Conservation (phyloP, 139 green algal species). For the Pycnococcus provasolii region DNA sequence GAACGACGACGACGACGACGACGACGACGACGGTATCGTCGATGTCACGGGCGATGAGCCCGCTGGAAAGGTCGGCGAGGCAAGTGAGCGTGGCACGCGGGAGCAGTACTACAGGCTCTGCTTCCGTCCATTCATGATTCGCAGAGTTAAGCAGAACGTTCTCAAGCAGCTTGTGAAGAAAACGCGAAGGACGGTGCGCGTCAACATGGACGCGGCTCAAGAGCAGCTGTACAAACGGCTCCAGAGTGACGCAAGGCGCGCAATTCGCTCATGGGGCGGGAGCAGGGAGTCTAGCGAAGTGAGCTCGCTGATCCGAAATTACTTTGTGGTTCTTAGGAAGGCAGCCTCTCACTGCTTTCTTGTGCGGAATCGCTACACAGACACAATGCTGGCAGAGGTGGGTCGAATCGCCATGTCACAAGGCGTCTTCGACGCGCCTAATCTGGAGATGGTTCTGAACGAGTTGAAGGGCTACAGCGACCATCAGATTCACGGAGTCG, state of each 20-base stretch:
- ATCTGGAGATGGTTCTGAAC: constrained; percentile 39
- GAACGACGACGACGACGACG: too few relatives aligned
- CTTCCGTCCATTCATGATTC: constrained; percentile 86
- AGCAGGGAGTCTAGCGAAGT: too few relatives aligned
- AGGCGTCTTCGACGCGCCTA: constrained; percentile 2
- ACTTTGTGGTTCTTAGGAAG: constrained; percentile 84
- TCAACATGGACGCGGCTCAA: constrained; percentile 23
- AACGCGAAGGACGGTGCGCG: constrained; percentile 37
- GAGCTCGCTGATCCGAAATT: too few relatives aligned
- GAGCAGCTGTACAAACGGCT: constrained; percentile 11
- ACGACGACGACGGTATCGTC: too few relatives aligned
- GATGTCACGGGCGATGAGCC: too few relatives aligned
- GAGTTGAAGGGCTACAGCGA: constrained; percentile 35
- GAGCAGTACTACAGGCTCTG: constrained; percentile 79
- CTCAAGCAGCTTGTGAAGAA: constrained; percentile 68
- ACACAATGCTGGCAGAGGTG: constrained; percentile 51
- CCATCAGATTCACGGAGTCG: background rate
- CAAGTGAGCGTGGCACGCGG: constrained; percentile 19
- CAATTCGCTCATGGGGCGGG: background rate
- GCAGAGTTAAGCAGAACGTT: constrained; percentile 79
- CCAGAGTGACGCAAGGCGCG: constrained; percentile 7
- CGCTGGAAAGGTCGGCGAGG: too few relatives aligned
- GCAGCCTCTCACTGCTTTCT: constrained; percentile 89
- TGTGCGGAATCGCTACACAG: constrained; percentile 52
- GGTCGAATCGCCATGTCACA: constrained; percentile 38